phyloP scores from a whole-genome alignment of 2,329 filamentous ascomycete genomes.

The Monosporascus sp. region DNA sequence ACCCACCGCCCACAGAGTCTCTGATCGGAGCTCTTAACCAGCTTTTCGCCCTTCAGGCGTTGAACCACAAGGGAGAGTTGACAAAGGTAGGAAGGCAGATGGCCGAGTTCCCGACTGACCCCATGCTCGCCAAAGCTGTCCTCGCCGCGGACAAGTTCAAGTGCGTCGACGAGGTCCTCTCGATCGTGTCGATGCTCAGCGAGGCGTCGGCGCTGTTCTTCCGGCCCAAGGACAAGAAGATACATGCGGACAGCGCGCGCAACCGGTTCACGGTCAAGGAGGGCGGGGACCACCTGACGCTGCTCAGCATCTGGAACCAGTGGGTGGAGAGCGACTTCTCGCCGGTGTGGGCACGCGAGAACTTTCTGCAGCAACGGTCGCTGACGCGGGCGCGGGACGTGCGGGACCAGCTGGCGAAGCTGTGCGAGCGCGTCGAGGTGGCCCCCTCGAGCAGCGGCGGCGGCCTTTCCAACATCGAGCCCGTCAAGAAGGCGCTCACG shows the following conservation, averaged over 20 bases:
- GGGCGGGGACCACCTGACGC: slow-evolving; percentile 82
- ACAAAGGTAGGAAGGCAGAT: slow-evolving; percentile 91
- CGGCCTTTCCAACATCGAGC: slow-evolving; percentile 55
- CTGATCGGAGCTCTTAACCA: slow-evolving; percentile 86
- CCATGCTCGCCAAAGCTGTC: slow-evolving; percentile 85
- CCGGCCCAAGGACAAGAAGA: slow-evolving; percentile 93
- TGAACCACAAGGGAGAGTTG: slow-evolving; percentile 83
- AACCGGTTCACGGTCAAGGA: slow-evolving; percentile 86
- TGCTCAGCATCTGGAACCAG: slow-evolving; percentile 92
- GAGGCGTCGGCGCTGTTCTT: slow-evolving; percentile 90
- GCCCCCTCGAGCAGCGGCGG: slow-evolving; percentile 63
- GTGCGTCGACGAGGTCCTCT: slow-evolving; percentile 90
- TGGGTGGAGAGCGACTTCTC: slow-evolving; percentile 92
- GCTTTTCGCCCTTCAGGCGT: slow-evolving; percentile 81
- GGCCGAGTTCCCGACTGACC: slow-evolving; percentile 91
- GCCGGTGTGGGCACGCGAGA: slow-evolving; percentile 82
- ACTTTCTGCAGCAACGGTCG: slow-evolving; percentile 89
- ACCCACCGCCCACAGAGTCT: slow-evolving; percentile 83
- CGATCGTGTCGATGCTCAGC: slow-evolving; percentile 89
- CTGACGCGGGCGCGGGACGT: slow-evolving; percentile 86
- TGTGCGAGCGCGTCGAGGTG: slow-evolving; percentile 92
- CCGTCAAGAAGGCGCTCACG: slow-evolving; percentile 83
- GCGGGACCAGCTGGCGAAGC: slow-evolving; percentile 82
- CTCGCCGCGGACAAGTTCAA: slow-evolving; percentile 83
- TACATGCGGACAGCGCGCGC: slow-evolving; percentile 87